These are phyloP conservation scores for Wolfiporia cocos DNA, from an alignment of 1,284 basidiomycete genomes.

Conservation along the genomic window DNA sequence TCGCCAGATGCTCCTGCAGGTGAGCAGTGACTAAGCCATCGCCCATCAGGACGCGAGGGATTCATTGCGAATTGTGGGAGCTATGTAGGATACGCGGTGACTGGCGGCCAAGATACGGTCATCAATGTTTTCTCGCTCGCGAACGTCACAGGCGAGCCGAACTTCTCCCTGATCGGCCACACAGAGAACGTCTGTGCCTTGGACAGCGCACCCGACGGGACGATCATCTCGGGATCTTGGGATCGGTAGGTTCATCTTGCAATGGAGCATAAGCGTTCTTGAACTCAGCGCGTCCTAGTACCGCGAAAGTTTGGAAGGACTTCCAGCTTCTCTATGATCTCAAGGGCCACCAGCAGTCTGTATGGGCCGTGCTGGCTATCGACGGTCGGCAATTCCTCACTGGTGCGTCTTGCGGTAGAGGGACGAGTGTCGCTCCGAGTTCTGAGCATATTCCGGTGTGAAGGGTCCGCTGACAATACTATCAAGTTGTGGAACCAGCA, in stretches of 20 bases:
- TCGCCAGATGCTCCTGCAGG: conserved; percentile 64
- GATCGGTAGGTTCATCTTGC: conserved; percentile 63
- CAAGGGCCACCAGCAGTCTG: conserved; percentile 84
- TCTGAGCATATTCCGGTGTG: neutral
- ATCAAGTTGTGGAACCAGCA: conserved; percentile 86
- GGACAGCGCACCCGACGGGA: conserved; percentile 60
- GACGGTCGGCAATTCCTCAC: conserved; percentile 81
- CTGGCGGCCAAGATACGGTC: conserved; percentile 81
- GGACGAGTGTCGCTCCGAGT: neutral
- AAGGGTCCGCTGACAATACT: conserved; percentile 93
- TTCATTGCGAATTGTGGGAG: conserved; percentile 12
- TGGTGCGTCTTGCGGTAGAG: conserved; percentile 39
- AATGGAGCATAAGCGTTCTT: conserved; percentile 3
- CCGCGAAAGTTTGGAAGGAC: conserved; percentile 91
- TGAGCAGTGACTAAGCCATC: conserved; percentile 23
- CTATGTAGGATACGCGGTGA: conserved; percentile 68
- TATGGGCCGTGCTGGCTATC: conserved; percentile 89
- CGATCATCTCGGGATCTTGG: conserved; percentile 95
- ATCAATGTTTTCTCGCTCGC: conserved; percentile 76
- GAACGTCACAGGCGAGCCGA: conserved; percentile 56
- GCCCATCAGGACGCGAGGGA: conserved; percentile 1
- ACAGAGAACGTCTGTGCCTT: conserved; percentile 89
- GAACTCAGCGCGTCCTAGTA: conserved; percentile 41
- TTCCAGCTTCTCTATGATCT: conserved; percentile 75
- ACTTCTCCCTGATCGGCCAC: conserved; percentile 84